Conservation (phyloP, 2,329 filamentous ascomycete genomes). For the Leptographium lundbergii region DNA sequence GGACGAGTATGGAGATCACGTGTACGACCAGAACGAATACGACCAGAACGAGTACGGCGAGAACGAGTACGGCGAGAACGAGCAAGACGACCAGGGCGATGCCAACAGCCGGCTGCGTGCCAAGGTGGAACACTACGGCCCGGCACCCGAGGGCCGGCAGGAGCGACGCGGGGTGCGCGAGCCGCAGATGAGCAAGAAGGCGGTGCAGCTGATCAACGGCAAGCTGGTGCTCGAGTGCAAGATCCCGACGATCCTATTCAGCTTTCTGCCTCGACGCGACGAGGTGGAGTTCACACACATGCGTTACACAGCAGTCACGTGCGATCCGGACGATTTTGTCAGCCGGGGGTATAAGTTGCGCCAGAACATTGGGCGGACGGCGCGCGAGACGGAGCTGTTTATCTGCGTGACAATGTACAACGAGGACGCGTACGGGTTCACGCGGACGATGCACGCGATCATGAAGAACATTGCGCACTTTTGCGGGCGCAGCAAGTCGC, state of each 20-base stretch:
- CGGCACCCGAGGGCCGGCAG: conserved; percentile 77
- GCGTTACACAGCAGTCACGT: conserved; percentile 90
- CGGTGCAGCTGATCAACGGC: conserved; percentile 92
- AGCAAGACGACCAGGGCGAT: not conserved
- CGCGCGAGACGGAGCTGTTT: conserved; percentile 85
- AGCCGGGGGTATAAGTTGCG: conserved; percentile 83
- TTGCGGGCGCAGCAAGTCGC: conserved; percentile 79
- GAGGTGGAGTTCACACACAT: conserved; percentile 94
- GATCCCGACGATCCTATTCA: conserved; percentile 96
- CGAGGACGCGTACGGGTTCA: conserved; percentile 93
- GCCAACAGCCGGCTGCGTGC: not conserved
- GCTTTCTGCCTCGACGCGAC: conserved; percentile 83
- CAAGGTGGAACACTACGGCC: conserved; percentile 71
- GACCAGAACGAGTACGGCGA: not conserved
- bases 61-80: not conserved
- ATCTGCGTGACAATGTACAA: conserved; percentile 99
- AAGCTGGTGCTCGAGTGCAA: conserved; percentile 97
- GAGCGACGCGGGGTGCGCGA: conserved; percentile 75
- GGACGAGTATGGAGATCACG: not conserved
- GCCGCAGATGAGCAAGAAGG: conserved; percentile 82
- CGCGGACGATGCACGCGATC: conserved; percentile 94
- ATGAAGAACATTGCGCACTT: conserved; percentile 98
- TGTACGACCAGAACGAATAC: not conserved
- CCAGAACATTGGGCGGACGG: conserved; percentile 84
- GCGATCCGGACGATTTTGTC: conserved; percentile 87